Evolutionary conservation across 2,329 filamentous ascomycete species (phyloP).

Genomic region (Alternaria sp.): DNA sequence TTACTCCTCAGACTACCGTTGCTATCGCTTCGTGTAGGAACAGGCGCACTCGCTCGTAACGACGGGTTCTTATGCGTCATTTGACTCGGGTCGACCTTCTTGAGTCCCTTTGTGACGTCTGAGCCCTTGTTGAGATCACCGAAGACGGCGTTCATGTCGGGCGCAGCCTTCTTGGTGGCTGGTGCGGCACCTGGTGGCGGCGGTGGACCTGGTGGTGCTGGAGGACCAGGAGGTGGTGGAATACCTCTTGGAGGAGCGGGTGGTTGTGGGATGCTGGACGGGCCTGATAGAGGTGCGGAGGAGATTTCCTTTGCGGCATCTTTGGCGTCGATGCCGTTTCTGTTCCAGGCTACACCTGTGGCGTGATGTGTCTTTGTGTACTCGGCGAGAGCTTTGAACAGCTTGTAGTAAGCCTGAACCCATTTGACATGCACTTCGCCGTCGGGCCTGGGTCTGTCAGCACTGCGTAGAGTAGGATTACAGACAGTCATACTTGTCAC

Average conservation of each 20-base stretch:
- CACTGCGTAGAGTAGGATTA: background rate
- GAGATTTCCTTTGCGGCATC: slow-evolving; percentile 71
- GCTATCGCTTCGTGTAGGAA: slow-evolving; percentile 66
- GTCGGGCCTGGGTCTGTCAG: slow-evolving; percentile 58
- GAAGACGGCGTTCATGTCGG: slow-evolving; percentile 87
- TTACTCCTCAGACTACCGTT: slow-evolving; percentile 67
- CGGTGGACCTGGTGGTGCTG: slow-evolving; percentile 64
- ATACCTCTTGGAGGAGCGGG: slow-evolving; percentile 66
- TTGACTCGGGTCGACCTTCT: slow-evolving; percentile 92
- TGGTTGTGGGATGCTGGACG: slow-evolving; percentile 73
- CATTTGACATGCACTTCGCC: slow-evolving; percentile 82
- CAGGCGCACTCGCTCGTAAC: slow-evolving; percentile 75
- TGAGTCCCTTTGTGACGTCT: slow-evolving; percentile 84
- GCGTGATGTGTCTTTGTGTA: slow-evolving; percentile 87
- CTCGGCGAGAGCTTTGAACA: slow-evolving; percentile 82
- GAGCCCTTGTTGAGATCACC: slow-evolving; percentile 89
- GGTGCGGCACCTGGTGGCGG: slow-evolving; percentile 59
- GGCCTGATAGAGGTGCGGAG: slow-evolving; percentile 50
- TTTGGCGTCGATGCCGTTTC: slow-evolving; percentile 74
- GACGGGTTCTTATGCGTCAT: slow-evolving; percentile 99
- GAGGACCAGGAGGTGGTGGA: slow-evolving; percentile 70
- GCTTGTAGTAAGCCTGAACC: slow-evolving; percentile 89
- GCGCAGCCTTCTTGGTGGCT: slow-evolving; percentile 56
- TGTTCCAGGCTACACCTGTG: slow-evolving; percentile 86
- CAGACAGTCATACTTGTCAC: slow-evolving; percentile 69